Base-by-base conservation (phyloP, 2,329 filamentous ascomycete genomes). In the Fonsecaea pedrosoi region DNA sequence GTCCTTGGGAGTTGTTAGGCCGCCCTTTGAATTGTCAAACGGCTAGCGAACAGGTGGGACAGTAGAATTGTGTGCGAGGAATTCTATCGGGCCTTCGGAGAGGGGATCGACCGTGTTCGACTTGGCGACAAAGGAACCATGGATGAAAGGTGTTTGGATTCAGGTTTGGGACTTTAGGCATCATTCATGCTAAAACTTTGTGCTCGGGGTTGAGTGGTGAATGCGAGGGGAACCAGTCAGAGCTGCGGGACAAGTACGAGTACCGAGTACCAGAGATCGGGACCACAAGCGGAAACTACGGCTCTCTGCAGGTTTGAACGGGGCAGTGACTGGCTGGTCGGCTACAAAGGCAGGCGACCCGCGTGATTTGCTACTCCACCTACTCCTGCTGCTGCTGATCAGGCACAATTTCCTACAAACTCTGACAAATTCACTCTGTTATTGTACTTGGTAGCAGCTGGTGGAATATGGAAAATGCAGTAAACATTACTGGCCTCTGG, bases 21-120 rank as follows among this genome's bases (percentile, higher is more conserved):
- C 64, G 21, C 64, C 63, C 4, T 60, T 61, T 18, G 25, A 60
- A 59, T 38, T 10, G 12, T 35, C 48, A 48, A 48, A 48, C 15
- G 37, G 13, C 32, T 56, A 21, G 42, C 40, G 25, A 56, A 66
- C 53, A 35, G 30, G 56, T 45, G 38, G n/a, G 7, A 34, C 57
- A 34, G 13, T 21, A 42, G 34, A 55, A 42, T 25, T 12, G 32
- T 30, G 58, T 59, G 50, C 30, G 30, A 32, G 30, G 30, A 32
- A 21, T 35, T 60, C 21, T 54, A 53, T 63, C 45, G 53, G 64
- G 30, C 18, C 32, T 10, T 66, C 60, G 64, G 64, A 48, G 45
- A 50, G 12, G 60, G 42, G 40, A 53, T 54, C 38, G 37, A 30
- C 64, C 64, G 64, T 63, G 30, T 66, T 63, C 60, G 62, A 50